A percentile compares a stretch with the other conserved stretches of the same genome.
These are phyloP conservation scores for Pyricularia pennisetigena DNA, from an alignment of 2,329 filamentous ascomycete genomes.

Conservation along the genomic window DNA sequence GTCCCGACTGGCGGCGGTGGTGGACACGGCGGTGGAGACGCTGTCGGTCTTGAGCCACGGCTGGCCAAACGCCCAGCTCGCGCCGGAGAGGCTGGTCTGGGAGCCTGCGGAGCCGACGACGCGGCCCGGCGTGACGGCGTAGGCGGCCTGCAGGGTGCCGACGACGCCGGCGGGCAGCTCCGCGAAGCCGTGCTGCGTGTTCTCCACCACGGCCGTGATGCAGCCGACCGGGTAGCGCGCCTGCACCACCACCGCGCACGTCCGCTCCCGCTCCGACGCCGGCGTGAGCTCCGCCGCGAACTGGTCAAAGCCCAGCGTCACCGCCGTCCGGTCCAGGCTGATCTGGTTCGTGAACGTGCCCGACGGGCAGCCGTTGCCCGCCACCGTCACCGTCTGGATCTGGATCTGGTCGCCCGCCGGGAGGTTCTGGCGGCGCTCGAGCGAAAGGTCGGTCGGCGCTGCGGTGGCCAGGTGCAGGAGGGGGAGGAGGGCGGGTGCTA, in stretches of 20 bases:
- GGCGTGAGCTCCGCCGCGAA: not conserved
- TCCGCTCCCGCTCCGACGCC: not conserved
- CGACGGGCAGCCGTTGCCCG: slow-evolving; percentile 1
- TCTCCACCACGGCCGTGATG: not conserved
- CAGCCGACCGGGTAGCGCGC: slow-evolving; percentile 1
- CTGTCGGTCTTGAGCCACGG: slow-evolving; percentile 2
- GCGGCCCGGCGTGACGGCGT: not conserved
- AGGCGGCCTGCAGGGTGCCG: not conserved
- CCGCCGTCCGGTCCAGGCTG: slow-evolving; percentile 2
- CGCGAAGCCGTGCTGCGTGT: slow-evolving; percentile 3
- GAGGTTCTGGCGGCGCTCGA: not conserved
- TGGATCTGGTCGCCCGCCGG: not conserved
- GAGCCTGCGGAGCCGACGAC: not conserved
- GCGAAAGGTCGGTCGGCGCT: not conserved
- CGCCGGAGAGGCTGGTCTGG: not conserved
- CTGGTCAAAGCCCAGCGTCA: slow-evolving; percentile 2
- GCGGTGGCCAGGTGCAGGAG: not conserved
- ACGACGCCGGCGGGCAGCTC: not conserved
- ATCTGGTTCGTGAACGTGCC: not conserved
- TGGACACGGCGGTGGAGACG: not conserved
- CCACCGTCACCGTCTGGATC: not conserved
- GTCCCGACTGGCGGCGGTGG: not conserved
- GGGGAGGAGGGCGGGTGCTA: not conserved
- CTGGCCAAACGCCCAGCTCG: not conserved
- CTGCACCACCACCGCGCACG: not conserved